Percentiles rank a stretch among this genome's conserved stretches.
Evolutionary conservation across 495 filamentous ascomycete species (phyloP).

Genomic region (Cladorrhinum samala): DNA sequence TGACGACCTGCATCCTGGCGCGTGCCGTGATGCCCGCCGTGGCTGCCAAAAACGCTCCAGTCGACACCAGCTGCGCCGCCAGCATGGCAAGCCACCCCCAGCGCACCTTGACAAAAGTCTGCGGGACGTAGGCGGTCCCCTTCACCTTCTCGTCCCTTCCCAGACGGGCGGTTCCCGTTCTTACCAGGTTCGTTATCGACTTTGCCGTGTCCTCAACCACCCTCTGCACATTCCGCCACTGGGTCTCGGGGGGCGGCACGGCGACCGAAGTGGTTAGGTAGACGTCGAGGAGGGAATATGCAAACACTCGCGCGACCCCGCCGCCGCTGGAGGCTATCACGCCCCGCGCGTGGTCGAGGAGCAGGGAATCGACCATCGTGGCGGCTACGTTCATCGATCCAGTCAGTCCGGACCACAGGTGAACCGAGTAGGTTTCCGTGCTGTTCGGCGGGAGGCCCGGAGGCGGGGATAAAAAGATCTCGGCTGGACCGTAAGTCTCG

Average conservation of each 20-base stretch:
- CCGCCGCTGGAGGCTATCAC: slow-evolving; percentile 10
- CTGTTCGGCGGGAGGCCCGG: not conserved
- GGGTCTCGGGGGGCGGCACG: slow-evolving; percentile 7
- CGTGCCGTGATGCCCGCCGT: slow-evolving; percentile 1
- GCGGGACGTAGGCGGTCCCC: slow-evolving; percentile 8
- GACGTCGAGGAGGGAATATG: slow-evolving; percentile 6
- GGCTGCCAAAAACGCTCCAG: slow-evolving; percentile 4
- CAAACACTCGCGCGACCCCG: slow-evolving; percentile 10
- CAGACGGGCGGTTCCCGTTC: slow-evolving; percentile 1
- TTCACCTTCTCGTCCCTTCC: not conserved
- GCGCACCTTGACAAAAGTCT: slow-evolving; percentile 13
- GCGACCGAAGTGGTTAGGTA: slow-evolving; percentile 5
- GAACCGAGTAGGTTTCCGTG: slow-evolving; percentile 4
- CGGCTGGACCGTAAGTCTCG: slow-evolving; percentile 4
- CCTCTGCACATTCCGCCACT: slow-evolving; percentile 1
- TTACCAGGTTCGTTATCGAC: slow-evolving; percentile 11
- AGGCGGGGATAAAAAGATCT: slow-evolving; percentile 5
- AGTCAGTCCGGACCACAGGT: slow-evolving; percentile 13
- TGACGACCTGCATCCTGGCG: slow-evolving; percentile 16
- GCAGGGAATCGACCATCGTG: slow-evolving; percentile 11
- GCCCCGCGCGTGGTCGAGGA: slow-evolving; percentile 9
- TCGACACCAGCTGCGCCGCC: slow-evolving; percentile 8
- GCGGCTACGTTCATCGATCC: slow-evolving; percentile 4
- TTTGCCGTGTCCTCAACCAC: slow-evolving; percentile 6
- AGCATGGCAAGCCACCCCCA: slow-evolving; percentile 18